These are phyloP conservation scores for Excoecaria cochinchinensis DNA, from an alignment of 345 rosid species.

Conservation along the genomic window DNA sequence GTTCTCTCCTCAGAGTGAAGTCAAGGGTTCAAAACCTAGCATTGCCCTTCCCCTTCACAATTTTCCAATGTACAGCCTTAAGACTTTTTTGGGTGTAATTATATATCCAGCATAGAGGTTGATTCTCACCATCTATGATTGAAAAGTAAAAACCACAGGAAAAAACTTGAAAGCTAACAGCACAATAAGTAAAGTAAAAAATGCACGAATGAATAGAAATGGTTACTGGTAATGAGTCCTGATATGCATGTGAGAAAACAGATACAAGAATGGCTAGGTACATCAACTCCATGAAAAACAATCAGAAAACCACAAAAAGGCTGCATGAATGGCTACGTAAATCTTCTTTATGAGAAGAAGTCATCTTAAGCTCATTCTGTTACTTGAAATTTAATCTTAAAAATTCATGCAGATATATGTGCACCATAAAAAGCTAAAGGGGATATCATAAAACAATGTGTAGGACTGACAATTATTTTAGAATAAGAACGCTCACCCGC, in stretches of 20 bases:
- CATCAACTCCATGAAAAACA: conserved; percentile 1
- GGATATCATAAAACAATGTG: not conserved
- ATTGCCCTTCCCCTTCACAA: not conserved
- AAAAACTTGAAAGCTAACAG: not conserved
- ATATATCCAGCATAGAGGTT: not conserved
- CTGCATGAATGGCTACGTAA: not conserved
- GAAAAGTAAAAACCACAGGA: not conserved
- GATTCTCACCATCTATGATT: not conserved
- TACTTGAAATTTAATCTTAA: not conserved
- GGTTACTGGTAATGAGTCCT: not conserved
- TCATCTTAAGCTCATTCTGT: not conserved
- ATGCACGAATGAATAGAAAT: not conserved
- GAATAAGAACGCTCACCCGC: conserved; percentile 22
- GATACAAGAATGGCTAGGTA: not conserved
- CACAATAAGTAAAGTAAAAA: not conserved
- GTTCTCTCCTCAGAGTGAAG: not conserved
- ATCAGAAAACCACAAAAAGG: not conserved
- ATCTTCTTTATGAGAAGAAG: not conserved
- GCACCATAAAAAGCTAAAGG: not conserved
- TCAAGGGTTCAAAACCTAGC: not conserved
- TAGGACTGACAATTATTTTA: not conserved
- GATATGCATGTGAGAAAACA: not conserved
- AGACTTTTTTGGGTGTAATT: not conserved
- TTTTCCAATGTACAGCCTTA: not conserved
- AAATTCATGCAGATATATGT: conserved; percentile 1